These are phyloP conservation scores for Polytrichum commune DNA, from an alignment of 225 moss, liverwort and hornwort species.

Conservation along the genomic window DNA sequence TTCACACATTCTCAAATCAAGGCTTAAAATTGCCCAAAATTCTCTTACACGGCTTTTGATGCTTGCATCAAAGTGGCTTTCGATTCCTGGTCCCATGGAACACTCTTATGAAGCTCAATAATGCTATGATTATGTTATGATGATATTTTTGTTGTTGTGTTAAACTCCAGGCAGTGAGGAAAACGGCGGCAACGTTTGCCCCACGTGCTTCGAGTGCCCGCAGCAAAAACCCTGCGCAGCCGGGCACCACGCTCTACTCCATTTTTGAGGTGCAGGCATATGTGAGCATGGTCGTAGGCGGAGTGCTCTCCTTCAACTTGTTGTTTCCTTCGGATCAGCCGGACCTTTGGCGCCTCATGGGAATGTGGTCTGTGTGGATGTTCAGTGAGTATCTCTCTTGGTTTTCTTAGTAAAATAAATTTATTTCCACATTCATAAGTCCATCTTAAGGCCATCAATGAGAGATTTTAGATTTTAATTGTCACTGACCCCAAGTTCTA, in stretches of 20 bases:
- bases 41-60: too few relatives aligned
- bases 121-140: constrained; percentile 1
- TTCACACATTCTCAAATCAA: too few relatives aligned
- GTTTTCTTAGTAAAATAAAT: too few relatives aligned
- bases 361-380: constrained; percentile 99
- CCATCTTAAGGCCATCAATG: too few relatives aligned
- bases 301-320: constrained; percentile 85
- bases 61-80: too few relatives aligned
- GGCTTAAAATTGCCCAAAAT: too few relatives aligned
- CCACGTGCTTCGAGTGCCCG: constrained; percentile 82
- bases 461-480: too few relatives aligned
- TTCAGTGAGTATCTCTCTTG: constrained; percentile 60
- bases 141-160: neutral
- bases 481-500: too few relatives aligned
- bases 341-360: constrained; percentile 95
- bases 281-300: constrained; percentile 77
- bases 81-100: too few relatives aligned
- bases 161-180: constrained; percentile 69
- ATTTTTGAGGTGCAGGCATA: constrained; percentile 86
- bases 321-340: constrained; percentile 95
- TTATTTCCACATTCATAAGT: too few relatives aligned
- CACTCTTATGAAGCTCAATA: too few relatives aligned
- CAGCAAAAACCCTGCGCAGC: constrained; percentile 80
- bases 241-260: constrained; percentile 77
- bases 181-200: constrained; percentile 93